Evolutionary conservation across 768 basidiomycete genomes (phyloP).

Genomic region (Xanthoconium purpureum): DNA sequence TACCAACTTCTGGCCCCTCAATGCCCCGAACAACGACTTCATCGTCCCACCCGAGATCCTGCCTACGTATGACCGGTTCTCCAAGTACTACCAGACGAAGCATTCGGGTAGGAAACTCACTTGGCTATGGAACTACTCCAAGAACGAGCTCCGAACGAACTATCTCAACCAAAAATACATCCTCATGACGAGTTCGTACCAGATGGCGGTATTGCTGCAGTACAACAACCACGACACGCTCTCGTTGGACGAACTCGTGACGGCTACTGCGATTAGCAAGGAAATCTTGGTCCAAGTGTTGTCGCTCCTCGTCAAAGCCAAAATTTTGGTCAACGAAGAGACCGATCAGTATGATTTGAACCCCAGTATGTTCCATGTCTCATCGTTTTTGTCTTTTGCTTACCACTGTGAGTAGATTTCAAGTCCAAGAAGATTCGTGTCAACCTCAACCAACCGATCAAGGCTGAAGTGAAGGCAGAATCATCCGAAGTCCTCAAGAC

Average conservation of each 20-base stretch:
- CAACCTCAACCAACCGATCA: constrained; percentile 88
- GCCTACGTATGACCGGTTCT: constrained; percentile 87
- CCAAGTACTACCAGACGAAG: constrained; percentile 89
- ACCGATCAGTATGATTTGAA: constrained; percentile 90
- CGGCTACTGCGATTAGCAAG: constrained; percentile 78
- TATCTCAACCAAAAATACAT: constrained; percentile 95
- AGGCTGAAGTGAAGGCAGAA: constrained; percentile 92
- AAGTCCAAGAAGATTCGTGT: constrained; percentile 93
- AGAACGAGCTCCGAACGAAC: constrained; percentile 93
- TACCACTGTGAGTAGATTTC: constrained; percentile 52
- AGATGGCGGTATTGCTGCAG: constrained; percentile 91
- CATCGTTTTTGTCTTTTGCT: neutral
- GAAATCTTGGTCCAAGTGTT: constrained; percentile 70
- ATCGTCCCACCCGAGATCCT: constrained; percentile 85
- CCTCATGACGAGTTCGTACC: constrained; percentile 91
- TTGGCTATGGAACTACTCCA: constrained; percentile 98
- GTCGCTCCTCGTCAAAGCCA: constrained; percentile 75
- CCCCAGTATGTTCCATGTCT: constrained; percentile 46
- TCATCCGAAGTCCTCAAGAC: constrained; percentile 86
- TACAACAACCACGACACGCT: constrained; percentile 92
- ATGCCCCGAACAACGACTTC: constrained; percentile 80
- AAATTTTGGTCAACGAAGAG: constrained; percentile 86
- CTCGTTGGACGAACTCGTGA: constrained; percentile 71
- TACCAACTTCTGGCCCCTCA: constrained; percentile 94
- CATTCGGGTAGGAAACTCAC: constrained; percentile 94